phyloP scores from a whole-genome alignment of 495 filamentous ascomycete species.

The Xylaria grammica region DNA sequence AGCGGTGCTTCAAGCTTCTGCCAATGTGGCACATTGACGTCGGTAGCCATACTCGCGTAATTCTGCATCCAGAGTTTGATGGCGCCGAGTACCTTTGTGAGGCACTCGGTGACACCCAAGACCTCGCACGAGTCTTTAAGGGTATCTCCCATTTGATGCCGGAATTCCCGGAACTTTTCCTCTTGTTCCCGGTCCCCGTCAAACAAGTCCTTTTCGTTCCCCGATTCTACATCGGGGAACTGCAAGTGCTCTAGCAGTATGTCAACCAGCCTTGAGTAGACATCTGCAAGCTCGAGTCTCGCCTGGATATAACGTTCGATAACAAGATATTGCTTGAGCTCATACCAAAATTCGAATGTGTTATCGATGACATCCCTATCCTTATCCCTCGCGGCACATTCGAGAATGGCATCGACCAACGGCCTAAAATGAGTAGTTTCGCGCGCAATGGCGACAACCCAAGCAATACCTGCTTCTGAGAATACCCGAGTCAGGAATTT shows the following conservation, averaged over 20 bases:
- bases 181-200: slow-evolving; percentile 95
- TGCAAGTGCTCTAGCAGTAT: slow-evolving; percentile 92
- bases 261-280: slow-evolving; percentile 88
- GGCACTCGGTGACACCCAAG: slow-evolving; percentile 87
- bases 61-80: slow-evolving; percentile 87
- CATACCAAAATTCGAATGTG: slow-evolving; percentile 98
- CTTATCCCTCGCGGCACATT: slow-evolving; percentile 85
- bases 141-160: slow-evolving; percentile 96
- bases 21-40: slow-evolving; percentile 89
- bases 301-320: slow-evolving; percentile 87
- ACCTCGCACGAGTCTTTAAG: slow-evolving; percentile 97
- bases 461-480: slow-evolving; percentile 91
- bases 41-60: slow-evolving; percentile 75
- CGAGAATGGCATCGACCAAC: slow-evolving; percentile 88
- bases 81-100: slow-evolving; percentile 80
- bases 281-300: slow-evolving; percentile 71
- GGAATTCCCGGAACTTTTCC: slow-evolving; percentile 95
- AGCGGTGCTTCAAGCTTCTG: slow-evolving; percentile 94
- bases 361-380: slow-evolving; percentile 87
- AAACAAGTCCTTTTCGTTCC: slow-evolving; percentile 82
- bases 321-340: slow-evolving; percentile 94
- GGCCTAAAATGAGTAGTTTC: slow-evolving; percentile 78
- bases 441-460: slow-evolving; percentile 88
- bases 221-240: slow-evolving; percentile 77
- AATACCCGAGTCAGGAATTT: slow-evolving; percentile 89